Conservation (phyloP, 2,329 filamentous ascomycete species). For the Pseudovirgaria hyperparasitica region DNA sequence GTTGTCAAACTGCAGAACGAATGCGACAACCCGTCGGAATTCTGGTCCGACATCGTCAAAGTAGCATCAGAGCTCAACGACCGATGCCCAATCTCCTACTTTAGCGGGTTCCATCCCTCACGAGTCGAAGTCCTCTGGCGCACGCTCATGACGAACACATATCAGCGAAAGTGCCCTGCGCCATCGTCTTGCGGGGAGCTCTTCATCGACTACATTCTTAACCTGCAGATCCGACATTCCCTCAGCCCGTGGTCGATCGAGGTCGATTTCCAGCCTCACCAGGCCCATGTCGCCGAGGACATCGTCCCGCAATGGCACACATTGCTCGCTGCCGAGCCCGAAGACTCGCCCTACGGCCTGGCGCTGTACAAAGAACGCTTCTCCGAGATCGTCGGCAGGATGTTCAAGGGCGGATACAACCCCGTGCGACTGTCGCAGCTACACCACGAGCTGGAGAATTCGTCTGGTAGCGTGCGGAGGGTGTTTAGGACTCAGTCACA, state of each 20-base stretch:
- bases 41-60: slow-evolving; percentile 13
- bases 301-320: slow-evolving; percentile 16
- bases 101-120: slow-evolving; percentile 5
- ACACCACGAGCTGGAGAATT: slow-evolving; percentile 16
- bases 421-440: slow-evolving; percentile 14
- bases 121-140: slow-evolving; percentile 14
- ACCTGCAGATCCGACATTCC: slow-evolving; percentile 14
- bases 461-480: slow-evolving; percentile 10
- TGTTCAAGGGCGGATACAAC: slow-evolving; percentile 16
- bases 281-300: slow-evolving; percentile 12
- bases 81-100: slow-evolving; percentile 8
- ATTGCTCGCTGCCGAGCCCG: slow-evolving; percentile 11
- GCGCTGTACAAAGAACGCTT: slow-evolving; percentile 10
- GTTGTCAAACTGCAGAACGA: slow-evolving; percentile 9
- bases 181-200: slow-evolving; percentile 8
- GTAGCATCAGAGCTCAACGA: slow-evolving; percentile 10
- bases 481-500: slow-evolving; percentile 11
- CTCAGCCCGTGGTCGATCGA: slow-evolving; percentile 15
- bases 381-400: slow-evolving; percentile 10
- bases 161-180: slow-evolving; percentile 11
- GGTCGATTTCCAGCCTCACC: slow-evolving; percentile 15
- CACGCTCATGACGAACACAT: slow-evolving; percentile 14
- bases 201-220: slow-evolving; percentile 17
- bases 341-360: slow-evolving; percentile 9
- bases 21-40: slow-evolving; percentile 9